Percentiles rank a stretch among this genome's conserved stretches.
Conservation (phyloP, 495 filamentous ascomycete species). For the Hyaloscypha hepaticicola region DNA sequence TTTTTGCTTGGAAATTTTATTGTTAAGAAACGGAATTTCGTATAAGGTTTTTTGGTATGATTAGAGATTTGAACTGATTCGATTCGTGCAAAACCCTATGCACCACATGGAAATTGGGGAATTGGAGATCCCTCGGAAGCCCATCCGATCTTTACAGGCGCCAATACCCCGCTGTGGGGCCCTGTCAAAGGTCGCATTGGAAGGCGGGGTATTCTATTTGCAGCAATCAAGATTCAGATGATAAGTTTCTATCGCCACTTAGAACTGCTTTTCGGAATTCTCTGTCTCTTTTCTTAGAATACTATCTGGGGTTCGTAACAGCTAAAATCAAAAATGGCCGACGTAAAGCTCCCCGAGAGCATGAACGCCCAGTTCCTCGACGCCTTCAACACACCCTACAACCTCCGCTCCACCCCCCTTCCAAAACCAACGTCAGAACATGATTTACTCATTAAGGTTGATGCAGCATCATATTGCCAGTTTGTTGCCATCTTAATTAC, state of each 20-base stretch:
- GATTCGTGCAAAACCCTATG: not conserved
- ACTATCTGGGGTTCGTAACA: too few relatives aligned
- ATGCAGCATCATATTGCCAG: conserved; percentile 58
- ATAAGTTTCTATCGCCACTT: not conserved
- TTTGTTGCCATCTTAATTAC: not conserved
- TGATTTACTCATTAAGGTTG: conserved; percentile 57
- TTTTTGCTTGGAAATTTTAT: not conserved
- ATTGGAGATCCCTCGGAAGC: not conserved
- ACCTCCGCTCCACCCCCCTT: conserved; percentile 43
- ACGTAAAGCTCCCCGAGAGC: conserved; percentile 16
- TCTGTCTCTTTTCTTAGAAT: too few relatives aligned
- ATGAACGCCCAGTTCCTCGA: conserved; percentile 40
- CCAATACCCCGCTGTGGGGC: not conserved
- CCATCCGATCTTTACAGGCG: not conserved
- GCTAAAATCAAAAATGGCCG: not conserved
- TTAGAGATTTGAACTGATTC: not conserved
- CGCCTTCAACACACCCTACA: conserved; percentile 51
- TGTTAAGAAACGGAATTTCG: too few relatives aligned
- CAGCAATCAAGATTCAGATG: not conserved
- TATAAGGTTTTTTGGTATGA: not conserved
- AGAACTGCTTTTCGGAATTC: not conserved
- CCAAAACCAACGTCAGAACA: conserved; percentile 42
- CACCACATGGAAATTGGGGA: not conserved
- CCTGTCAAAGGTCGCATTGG: not conserved
- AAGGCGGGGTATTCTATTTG: not conserved